phyloP scores from a whole-genome alignment of 2,329 filamentous ascomycete genomes.

The Periglandula ipomoeae region DNA sequence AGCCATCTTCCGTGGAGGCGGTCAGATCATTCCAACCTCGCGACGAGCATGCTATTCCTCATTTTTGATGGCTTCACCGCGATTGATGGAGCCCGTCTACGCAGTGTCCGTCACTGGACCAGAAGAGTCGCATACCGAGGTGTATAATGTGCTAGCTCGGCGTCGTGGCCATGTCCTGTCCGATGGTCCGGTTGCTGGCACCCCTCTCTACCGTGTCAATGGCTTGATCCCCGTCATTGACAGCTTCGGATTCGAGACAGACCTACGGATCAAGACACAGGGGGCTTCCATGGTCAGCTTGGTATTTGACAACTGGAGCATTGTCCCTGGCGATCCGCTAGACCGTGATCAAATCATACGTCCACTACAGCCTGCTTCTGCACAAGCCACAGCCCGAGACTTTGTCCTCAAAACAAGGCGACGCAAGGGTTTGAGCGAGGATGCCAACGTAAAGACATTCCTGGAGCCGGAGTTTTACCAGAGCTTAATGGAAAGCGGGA shows the following conservation, averaged over 20 bases:
- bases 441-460: conserved; percentile 93
- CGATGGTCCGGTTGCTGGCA: conserved; percentile 91
- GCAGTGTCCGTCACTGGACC: conserved; percentile 87
- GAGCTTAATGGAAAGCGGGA: conserved; percentile 78
- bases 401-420: conserved; percentile 94
- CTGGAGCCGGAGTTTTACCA: conserved; percentile 90
- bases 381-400: conserved; percentile 84
- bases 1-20: conserved; percentile 89
- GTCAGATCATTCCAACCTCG: conserved; percentile 93
- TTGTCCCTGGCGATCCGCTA: conserved; percentile 90
- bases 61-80: conserved; percentile 92
- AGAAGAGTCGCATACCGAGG: conserved; percentile 74
- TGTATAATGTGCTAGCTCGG: conserved; percentile 86
- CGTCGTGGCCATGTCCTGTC: conserved; percentile 86
- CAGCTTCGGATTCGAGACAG: conserved; percentile 95
- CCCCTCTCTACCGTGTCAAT: conserved; percentile 83
- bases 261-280: conserved; percentile 91
- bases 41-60: conserved; percentile 89
- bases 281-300: conserved; percentile 83
- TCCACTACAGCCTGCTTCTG: conserved; percentile 77
- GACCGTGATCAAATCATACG: conserved; percentile 76
- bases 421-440: conserved; percentile 89
- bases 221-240: conserved; percentile 94
- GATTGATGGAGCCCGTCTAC: conserved; percentile 95
- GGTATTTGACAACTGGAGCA: conserved; percentile 92